Conservation (phyloP, 352 stramenopile species). For the Blastocystis sp. region DNA sequence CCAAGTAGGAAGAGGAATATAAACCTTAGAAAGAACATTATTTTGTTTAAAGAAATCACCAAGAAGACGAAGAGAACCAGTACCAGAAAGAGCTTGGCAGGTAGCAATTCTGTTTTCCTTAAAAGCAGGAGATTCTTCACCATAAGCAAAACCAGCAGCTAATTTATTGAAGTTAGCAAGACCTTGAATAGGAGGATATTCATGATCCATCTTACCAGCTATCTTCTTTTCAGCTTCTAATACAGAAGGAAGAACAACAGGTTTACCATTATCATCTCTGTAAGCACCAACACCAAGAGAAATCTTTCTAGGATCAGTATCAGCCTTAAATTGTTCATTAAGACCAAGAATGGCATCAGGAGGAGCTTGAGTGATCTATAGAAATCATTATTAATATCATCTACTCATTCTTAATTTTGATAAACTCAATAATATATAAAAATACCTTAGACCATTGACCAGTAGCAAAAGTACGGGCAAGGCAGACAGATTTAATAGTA, state of each 20-base stretch:
- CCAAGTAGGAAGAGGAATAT: slow-evolving; percentile 95
- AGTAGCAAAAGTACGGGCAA: no score
- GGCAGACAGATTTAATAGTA: no score
- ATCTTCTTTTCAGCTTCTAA: slow-evolving; percentile 79
- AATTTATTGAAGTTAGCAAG: slow-evolving; percentile 78
- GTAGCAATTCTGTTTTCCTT: slow-evolving; percentile 67
- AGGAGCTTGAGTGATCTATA: slow-evolving; percentile 39
- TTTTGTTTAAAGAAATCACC: slow-evolving; percentile 78
- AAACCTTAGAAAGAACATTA: slow-evolving; percentile 55
- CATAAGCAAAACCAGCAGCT: slow-evolving; percentile 79
- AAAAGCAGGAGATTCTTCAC: slow-evolving; percentile 69
- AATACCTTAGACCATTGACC: no score
- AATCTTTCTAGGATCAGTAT: slow-evolving; percentile 73
- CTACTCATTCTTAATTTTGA: no score
- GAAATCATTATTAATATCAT: no score
- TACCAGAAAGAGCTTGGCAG: slow-evolving; percentile 83
- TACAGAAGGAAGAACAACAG: slow-evolving; percentile 50
- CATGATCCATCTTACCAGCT: slow-evolving; percentile 75
- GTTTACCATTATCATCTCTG: slow-evolving; percentile 68
- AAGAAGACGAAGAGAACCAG: slow-evolving; percentile 77
- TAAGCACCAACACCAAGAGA: slow-evolving; percentile 95
- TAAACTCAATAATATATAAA: no score
- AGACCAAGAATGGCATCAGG: slow-evolving; percentile 44
- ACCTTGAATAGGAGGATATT: slow-evolving; percentile 84
- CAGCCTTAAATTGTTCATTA: slow-evolving; percentile 52